Percentiles rank a stretch among this genome's conserved stretches.
phyloP scores from a whole-genome alignment of 257 asterid species.

The Agastache rugosa region DNA sequence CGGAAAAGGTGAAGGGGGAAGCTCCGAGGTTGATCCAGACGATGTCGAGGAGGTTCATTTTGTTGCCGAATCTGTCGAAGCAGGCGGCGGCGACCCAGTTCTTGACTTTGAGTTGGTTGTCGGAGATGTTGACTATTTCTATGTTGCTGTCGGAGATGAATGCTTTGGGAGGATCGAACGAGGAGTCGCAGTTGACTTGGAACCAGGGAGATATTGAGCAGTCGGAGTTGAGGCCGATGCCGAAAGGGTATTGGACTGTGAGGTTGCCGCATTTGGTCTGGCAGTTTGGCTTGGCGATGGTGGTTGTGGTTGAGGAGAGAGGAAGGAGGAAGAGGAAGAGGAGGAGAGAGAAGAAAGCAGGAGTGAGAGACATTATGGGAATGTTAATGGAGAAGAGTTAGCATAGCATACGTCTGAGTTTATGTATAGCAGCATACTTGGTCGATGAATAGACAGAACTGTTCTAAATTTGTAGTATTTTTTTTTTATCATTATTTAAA shows the following conservation, averaged over 20 bases:
- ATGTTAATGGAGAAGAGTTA: background rate
- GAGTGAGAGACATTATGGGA: background rate
- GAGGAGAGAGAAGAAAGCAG: conserved; percentile 21
- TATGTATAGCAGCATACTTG: background rate
- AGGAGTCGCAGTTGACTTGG: conserved; percentile 48
- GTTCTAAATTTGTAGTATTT: too few species aligned
- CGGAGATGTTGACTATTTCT: conserved; percentile 30
- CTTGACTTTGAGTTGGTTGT: conserved; percentile 27
- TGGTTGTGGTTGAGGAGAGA: conserved; percentile 22
- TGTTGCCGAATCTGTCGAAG: conserved; percentile 32
- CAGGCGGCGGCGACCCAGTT: conserved; percentile 35
- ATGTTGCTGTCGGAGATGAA: conserved; percentile 25
- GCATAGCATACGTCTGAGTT: background rate
- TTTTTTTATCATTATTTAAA: too few species aligned
- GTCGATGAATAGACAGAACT: too few species aligned
- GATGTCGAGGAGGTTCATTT: background rate
- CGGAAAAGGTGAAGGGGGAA: conserved; percentile 45
- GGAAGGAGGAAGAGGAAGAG: conserved; percentile 19
- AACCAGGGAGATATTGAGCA: conserved; percentile 47
- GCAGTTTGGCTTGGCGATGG: conserved; percentile 48
- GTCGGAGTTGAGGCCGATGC: conserved; percentile 41
- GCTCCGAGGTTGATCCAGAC: conserved; percentile 3
- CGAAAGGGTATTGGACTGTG: conserved; percentile 60
- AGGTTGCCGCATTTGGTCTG: conserved; percentile 50
- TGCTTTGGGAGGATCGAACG: conserved; percentile 41